Conservation (phyloP, 1,284 basidiomycete genomes). For the Laetiporus sulphureus region DNA sequence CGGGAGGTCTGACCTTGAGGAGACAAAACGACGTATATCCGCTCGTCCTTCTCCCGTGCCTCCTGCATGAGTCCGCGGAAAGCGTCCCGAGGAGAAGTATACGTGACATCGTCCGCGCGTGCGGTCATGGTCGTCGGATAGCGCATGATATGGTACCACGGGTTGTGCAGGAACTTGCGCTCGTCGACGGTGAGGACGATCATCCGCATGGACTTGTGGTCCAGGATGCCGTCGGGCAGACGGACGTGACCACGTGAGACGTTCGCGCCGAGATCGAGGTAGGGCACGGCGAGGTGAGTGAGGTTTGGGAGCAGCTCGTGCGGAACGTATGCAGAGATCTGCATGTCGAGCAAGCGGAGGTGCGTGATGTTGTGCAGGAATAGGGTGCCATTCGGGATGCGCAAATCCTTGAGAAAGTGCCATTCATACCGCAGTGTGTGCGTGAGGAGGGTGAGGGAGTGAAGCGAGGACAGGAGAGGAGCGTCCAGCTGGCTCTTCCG, state of each 20-base stretch:
- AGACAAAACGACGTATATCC: constrained; percentile 16
- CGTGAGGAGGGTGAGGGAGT: constrained; percentile 18
- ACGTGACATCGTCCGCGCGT: not conserved
- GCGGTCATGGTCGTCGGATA: constrained; percentile 7
- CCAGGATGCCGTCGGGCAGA: constrained; percentile 15
- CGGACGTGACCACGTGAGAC: constrained; percentile 12
- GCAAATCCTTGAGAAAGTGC: constrained; percentile 17
- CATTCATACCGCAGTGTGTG: constrained; percentile 21
- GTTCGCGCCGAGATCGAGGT: constrained; percentile 19
- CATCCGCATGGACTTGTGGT: constrained; percentile 16
- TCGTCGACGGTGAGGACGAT: constrained; percentile 21
- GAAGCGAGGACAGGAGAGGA: constrained; percentile 10
- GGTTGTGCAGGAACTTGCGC: constrained; percentile 16
- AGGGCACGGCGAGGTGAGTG: constrained; percentile 23
- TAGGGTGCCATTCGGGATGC: constrained; percentile 9
- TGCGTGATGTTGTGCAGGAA: constrained; percentile 22
- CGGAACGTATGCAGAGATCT: constrained; percentile 18
- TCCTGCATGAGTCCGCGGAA: constrained; percentile 16
- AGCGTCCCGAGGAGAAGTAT: constrained; percentile 14
- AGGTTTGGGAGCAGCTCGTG: constrained; percentile 21
- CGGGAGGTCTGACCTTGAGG: constrained; percentile 11
- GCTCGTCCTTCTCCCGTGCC: constrained; percentile 16
- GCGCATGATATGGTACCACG: constrained; percentile 16
- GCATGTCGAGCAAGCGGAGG: constrained; percentile 20
- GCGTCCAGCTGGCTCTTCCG: not conserved